Conservation (phyloP, 2,329 filamentous ascomycete species). For the Didymella keratinophila region DNA sequence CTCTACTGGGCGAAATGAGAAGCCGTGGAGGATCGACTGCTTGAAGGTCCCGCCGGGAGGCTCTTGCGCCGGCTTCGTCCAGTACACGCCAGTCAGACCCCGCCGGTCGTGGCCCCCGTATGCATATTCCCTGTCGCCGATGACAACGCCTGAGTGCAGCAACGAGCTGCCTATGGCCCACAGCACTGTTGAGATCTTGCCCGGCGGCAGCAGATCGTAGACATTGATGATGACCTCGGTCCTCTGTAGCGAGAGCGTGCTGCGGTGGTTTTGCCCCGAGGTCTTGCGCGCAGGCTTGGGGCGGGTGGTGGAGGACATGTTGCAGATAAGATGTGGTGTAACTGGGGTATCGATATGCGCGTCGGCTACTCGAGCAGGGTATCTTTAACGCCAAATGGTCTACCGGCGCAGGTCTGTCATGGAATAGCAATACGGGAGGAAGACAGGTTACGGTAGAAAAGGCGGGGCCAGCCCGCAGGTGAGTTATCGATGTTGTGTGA, state of each 20-base stretch:
- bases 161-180: constrained; percentile 81
- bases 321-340: constrained; percentile 18
- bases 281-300: constrained; percentile 53
- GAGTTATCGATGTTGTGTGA: constrained; percentile 15
- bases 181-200: constrained; percentile 75
- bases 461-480: constrained; percentile 30
- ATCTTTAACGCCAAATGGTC: constrained; percentile 22
- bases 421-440: constrained; percentile 12
- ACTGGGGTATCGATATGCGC: constrained; percentile 17
- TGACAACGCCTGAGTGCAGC: constrained; percentile 83
- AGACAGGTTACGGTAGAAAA: constrained; percentile 17
- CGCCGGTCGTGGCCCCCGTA: constrained; percentile 81
- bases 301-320: constrained; percentile 43
- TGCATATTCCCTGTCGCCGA: constrained; percentile 81
- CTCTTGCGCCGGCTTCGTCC: constrained; percentile 74
- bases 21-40: constrained; percentile 78
- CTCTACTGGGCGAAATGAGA: constrained; percentile 71
- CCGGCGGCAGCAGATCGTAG: constrained; percentile 80
- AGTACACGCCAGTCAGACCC: constrained; percentile 80
- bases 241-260: constrained; percentile 73
- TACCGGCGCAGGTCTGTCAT: constrained; percentile 12
- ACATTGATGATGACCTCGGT: constrained; percentile 79
- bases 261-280: constrained; percentile 62
- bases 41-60: constrained; percentile 81
- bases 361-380: constrained; percentile 24